Evolutionary conservation across 768 basidiomycete genomes (phyloP).

Genomic region (Kwoniella shandongensis): DNA sequence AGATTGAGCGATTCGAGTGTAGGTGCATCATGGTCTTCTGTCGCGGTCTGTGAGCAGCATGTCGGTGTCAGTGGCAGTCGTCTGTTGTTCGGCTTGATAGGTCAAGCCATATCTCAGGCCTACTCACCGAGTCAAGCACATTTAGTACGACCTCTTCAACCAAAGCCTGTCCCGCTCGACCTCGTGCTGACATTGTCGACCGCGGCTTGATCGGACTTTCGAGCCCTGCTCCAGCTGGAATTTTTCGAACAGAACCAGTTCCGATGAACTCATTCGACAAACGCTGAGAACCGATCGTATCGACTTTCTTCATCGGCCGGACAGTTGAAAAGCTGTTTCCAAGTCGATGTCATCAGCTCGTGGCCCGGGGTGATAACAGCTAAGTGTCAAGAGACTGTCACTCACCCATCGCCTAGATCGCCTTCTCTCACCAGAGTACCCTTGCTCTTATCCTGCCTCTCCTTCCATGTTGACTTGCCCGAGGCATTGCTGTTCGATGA

Average conservation of each 20-base stretch:
- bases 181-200: constrained; percentile 13
- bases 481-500: constrained; percentile 20
- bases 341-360: neutral
- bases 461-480: constrained; percentile 77
- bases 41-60: constrained; percentile 27
- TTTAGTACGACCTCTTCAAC: constrained; percentile 84
- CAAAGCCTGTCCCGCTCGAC: constrained; percentile 57
- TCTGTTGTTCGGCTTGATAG: neutral
- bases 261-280: constrained; percentile 80
- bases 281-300: constrained; percentile 71
- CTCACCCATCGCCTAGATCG: constrained; percentile 74
- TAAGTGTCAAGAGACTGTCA: neutral
- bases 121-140: constrained; percentile 69
- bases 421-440: constrained; percentile 77
- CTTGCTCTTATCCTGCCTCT: constrained; percentile 64
- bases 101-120: too few relatives aligned
- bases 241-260: constrained; percentile 53
- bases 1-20: constrained; percentile 39
- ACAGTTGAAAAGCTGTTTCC: constrained; percentile 69
- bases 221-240: neutral
- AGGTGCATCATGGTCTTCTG: constrained; percentile 36
- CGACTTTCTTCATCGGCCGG: constrained; percentile 88
- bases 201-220: constrained; percentile 9
- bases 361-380: neutral
- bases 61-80: constrained; percentile 8